Base-by-base conservation (phyloP, 257 asterid species). In the Datura wrightii region DNA sequence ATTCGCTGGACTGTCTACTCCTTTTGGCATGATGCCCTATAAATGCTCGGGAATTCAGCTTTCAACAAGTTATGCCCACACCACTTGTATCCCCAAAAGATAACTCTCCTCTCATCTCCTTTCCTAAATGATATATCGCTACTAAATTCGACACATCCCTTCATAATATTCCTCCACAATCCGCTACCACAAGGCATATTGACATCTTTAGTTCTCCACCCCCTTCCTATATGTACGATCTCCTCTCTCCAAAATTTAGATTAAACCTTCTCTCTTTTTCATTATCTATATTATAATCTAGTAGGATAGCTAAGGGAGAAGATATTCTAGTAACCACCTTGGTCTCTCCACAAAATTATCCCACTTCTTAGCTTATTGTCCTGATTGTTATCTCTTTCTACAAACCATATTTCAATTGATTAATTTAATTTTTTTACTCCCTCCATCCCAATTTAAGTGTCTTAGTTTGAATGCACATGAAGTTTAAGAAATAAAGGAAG, bases 221-320 rank as follows among this genome's bases (percentile, higher is more conserved):
- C 44, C 48, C 76, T 67, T 67, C 76, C 76, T 37, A 37, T 67
- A 67, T 67, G 76, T 39, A 67, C 76, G 6, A 37, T 67, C 7
- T 14, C 24, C 6, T 13, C 76, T 66, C 46, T 36, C 48, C 74
- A 13, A 34, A 66, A 36, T 67, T 13, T 67, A 67, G 50, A 67
- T 39, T 39, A 67, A 67, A 67, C 52, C 31, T 60, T 60, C 39
- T 19, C 69, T 24, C 15, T n/a, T 60, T 60, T 60, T 3, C 37
- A 60, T 19, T 60, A 0, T 60, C 39, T 60, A 60, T 60, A 3
- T 19, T 24, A 19, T 1, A 16, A 69, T 41, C 79, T 70, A 9
- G 2, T 70, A 70, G 79, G 18, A 41, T 70, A 70, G 8, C 14
- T 36, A 70, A 41, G 36, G 53, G 34, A 70, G 79, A 70, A 70